Evolutionary conservation across 345 rosid species (phyloP).

Genomic region (Populus alba): DNA sequence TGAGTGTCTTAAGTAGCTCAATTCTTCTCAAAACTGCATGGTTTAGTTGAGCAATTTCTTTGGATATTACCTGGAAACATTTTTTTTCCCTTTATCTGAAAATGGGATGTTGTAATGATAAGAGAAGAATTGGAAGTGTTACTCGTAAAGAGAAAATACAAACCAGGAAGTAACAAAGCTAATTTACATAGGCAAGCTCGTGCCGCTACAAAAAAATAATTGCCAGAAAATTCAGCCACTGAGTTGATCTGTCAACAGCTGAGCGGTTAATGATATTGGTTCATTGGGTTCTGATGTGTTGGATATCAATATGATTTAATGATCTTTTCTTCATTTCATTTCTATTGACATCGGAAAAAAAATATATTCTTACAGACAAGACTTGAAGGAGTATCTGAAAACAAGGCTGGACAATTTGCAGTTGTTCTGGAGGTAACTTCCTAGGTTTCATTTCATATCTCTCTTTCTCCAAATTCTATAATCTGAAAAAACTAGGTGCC

Average conservation of each 20-base stretch:
- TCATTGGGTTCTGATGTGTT: not conserved
- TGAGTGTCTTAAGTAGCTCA: not conserved
- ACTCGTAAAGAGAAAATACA: not conserved
- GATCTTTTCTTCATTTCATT: not conserved
- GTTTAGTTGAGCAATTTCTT: not conserved
- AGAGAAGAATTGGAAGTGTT: not conserved
- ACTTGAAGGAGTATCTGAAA: constrained; percentile 62
- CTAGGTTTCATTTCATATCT: not conserved
- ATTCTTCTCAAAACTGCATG: not conserved
- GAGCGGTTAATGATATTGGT: not conserved
- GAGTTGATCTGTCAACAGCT: not conserved
- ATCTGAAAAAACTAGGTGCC: not conserved
- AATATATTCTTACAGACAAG: constrained; percentile 46
- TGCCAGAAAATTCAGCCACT: not conserved
- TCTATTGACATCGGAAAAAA: not conserved
- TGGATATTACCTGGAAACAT: not conserved
- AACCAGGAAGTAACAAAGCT: not conserved
- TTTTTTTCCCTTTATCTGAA: not conserved
- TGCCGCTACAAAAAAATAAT: not conserved
- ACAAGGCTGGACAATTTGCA: constrained; percentile 59
- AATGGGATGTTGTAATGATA: not conserved
- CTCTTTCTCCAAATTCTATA: not conserved
- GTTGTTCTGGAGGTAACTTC: constrained; percentile 69
- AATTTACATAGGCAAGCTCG: not conserved
- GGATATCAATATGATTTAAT: not conserved